Evolutionary conservation across 2,329 filamentous ascomycete genomes (phyloP).

Genomic region (Fusarium nematophilum): DNA sequence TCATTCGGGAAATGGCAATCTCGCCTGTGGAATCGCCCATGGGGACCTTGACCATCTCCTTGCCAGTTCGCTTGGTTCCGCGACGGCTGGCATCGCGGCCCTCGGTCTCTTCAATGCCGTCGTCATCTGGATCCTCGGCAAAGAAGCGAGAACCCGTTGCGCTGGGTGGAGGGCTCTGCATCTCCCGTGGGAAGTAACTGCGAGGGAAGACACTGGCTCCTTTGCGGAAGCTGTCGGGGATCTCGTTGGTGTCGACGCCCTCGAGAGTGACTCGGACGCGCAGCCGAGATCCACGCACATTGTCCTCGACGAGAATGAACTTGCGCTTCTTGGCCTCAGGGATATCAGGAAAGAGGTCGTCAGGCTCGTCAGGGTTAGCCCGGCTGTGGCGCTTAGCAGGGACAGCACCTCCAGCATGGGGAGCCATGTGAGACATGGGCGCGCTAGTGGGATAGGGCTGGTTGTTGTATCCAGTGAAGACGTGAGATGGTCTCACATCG

Average conservation of each 20-base stretch:
- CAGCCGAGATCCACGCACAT: slow-evolving; percentile 81
- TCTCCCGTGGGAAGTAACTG: slow-evolving; percentile 92
- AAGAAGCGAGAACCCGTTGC: slow-evolving; percentile 82
- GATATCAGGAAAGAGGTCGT: slow-evolving; percentile 85
- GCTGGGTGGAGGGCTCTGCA: slow-evolving; percentile 85
- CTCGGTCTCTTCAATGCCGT: slow-evolving; percentile 64
- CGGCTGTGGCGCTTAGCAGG: slow-evolving; percentile 51
- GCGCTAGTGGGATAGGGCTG: slow-evolving; percentile 68
- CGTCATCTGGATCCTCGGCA: slow-evolving; percentile 70
- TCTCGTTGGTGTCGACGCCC: slow-evolving; percentile 92
- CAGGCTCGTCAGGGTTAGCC: slow-evolving; percentile 68
- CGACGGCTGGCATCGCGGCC: slow-evolving; percentile 56
- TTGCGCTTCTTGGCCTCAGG: slow-evolving; percentile 93
- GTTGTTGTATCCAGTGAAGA: slow-evolving; percentile 75
- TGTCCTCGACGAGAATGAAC: slow-evolving; percentile 95
- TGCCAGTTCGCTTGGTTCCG: slow-evolving; percentile 46
- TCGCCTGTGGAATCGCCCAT: slow-evolving; percentile 77
- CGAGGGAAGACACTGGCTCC: slow-evolving; percentile 90
- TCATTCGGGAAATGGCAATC: slow-evolving; percentile 80
- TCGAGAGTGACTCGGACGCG: slow-evolving; percentile 94
- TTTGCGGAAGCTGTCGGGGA: slow-evolving; percentile 94
- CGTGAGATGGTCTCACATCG: slow-evolving; percentile 79
- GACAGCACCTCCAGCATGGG: slow-evolving; percentile 51
- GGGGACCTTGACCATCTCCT: slow-evolving; percentile 69
- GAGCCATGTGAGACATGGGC: slow-evolving; percentile 72